Percentiles rank a stretch among this genome's conserved stretches.
These are phyloP conservation scores for Pichia sporocuriosa DNA, from an alignment of 805 yeast genomes.

Conservation along the genomic window DNA sequence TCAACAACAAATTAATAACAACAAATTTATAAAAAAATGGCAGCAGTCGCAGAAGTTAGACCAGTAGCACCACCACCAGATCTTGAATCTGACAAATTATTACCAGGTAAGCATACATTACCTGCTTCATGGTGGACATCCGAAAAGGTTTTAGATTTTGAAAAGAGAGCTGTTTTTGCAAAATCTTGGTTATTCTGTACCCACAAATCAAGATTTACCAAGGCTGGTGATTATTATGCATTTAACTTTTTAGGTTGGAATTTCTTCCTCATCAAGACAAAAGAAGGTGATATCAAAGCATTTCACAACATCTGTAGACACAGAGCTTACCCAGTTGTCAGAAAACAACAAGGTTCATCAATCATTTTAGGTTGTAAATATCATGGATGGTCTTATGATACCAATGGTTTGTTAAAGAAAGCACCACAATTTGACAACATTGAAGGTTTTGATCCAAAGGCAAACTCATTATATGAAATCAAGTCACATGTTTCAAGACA, in stretches of 20 bases:
- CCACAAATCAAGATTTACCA: constrained; percentile 46
- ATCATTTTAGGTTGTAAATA: constrained; percentile 52
- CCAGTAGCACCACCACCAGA: constrained; percentile 26
- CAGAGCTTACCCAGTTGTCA: constrained; percentile 56
- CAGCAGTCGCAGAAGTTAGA: constrained; percentile 19
- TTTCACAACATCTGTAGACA: constrained; percentile 63
- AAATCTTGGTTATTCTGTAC: constrained; percentile 51
- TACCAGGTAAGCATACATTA: constrained; percentile 44
- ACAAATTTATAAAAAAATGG: background rate
- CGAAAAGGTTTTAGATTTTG: constrained; percentile 50
- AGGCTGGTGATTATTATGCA: constrained; percentile 52
- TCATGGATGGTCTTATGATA: constrained; percentile 60
- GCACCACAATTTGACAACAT: constrained; percentile 59
- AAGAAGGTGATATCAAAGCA: constrained; percentile 46
- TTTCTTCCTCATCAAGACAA: constrained; percentile 49
- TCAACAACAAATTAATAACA: background rate
- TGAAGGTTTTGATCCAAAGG: constrained; percentile 50
- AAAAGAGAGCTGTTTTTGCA: constrained; percentile 50
- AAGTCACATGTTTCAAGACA: constrained; percentile 48
- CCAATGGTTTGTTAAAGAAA: constrained; percentile 52
- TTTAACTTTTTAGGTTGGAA: constrained; percentile 46
- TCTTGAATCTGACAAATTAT: constrained; percentile 24
- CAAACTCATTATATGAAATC: constrained; percentile 49
- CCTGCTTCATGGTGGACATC: constrained; percentile 67
- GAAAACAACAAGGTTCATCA: constrained; percentile 54